Conservation (phyloP, 768 basidiomycete species). For the Lactarius vividus region DNA sequence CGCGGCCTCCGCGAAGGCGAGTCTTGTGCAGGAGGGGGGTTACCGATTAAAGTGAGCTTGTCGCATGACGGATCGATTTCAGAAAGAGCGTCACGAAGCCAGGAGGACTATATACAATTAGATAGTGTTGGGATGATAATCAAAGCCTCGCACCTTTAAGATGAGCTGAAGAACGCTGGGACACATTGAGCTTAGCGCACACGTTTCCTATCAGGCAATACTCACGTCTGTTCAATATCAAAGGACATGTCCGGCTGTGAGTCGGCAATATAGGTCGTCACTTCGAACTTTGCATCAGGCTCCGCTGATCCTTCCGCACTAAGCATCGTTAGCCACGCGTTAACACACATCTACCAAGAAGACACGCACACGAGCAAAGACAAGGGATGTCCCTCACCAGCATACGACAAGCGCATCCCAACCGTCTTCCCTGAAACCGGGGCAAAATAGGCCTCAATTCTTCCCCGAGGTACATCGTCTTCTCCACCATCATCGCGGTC, state of each 20-base stretch:
- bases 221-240: constrained; percentile 61
- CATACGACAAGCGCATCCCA: constrained; percentile 82
- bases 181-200: constrained; percentile 4
- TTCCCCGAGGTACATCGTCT: constrained; percentile 39
- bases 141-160: constrained; percentile 65
- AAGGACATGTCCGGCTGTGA: constrained; percentile 78
- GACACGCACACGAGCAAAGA: constrained; percentile 70
- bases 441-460: constrained; percentile 60
- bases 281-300: constrained; percentile 84
- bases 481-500: constrained; percentile 46
- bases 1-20: constrained; percentile 30
- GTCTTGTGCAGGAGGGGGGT: constrained; percentile 45
- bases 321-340: constrained; percentile 5
- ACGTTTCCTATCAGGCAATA: constrained; percentile 11
- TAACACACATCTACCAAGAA: not conserved
- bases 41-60: constrained; percentile 78
- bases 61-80: constrained; percentile 90
- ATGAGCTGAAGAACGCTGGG: constrained; percentile 18
- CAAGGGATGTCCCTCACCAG: constrained; percentile 74
- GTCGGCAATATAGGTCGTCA: constrained; percentile 82
- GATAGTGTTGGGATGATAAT: constrained; percentile 47
- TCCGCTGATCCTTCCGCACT: constrained; percentile 78
- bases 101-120: constrained; percentile 63
- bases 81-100: constrained; percentile 89
- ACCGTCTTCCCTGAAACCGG: constrained; percentile 58